Evolutionary conservation across 2,329 filamentous ascomycete species (phyloP).

Genomic region (Pseudocercospora musae): DNA sequence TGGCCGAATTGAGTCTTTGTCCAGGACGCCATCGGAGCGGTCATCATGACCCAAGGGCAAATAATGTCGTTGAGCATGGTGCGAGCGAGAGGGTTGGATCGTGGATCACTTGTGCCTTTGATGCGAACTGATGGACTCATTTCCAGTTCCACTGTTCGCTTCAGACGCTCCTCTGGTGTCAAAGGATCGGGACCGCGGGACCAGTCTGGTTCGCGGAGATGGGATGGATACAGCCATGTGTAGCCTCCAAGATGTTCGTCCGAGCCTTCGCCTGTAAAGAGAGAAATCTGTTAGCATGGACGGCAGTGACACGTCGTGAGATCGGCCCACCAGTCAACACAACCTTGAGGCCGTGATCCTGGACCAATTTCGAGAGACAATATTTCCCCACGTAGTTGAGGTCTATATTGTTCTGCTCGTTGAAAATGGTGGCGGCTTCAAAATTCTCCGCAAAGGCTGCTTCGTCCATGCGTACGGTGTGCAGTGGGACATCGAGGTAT

Average conservation of each 20-base stretch:
- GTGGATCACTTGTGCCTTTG: neutral
- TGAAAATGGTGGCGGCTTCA: slow-evolving; percentile 46
- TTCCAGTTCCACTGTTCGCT: slow-evolving; percentile 31
- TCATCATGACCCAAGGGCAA: slow-evolving; percentile 34
- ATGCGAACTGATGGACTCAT: slow-evolving; percentile 1
- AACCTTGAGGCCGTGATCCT: slow-evolving; percentile 50
- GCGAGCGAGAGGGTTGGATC: neutral
- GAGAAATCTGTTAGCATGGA: neutral
- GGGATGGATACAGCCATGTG: slow-evolving; percentile 45
- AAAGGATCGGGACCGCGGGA: slow-evolving; percentile 19
- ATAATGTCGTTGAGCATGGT: slow-evolving; percentile 9
- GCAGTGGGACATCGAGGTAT: slow-evolving; percentile 46
- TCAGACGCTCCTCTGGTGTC: slow-evolving; percentile 9
- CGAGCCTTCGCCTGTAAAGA: slow-evolving; percentile 16
- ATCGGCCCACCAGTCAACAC: slow-evolving; percentile 38
- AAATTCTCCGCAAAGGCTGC: slow-evolving; percentile 43
- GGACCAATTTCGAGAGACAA: slow-evolving; percentile 47
- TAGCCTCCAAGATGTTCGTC: slow-evolving; percentile 58
- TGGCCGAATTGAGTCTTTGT: neutral
- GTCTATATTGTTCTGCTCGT: slow-evolving; percentile 48
- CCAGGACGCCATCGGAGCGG: slow-evolving; percentile 32
- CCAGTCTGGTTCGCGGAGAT: slow-evolving; percentile 49
- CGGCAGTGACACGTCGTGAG: neutral
- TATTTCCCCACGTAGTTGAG: slow-evolving; percentile 54
- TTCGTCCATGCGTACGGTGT: slow-evolving; percentile 46